Conservation (phyloP, 352 stramenopile genomes). For the Albugo laibachii region DNA sequence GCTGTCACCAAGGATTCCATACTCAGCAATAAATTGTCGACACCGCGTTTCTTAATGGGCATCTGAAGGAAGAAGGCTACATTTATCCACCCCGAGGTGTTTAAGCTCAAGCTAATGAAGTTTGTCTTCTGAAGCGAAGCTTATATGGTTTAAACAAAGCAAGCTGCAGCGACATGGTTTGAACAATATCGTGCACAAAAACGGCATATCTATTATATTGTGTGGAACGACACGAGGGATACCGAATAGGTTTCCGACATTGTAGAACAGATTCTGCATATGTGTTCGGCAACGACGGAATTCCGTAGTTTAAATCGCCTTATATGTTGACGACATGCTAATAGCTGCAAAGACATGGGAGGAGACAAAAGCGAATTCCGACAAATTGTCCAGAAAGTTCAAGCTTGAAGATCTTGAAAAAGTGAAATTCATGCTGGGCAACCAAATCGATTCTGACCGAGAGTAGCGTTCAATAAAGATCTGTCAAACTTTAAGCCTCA, state of each 20-base stretch:
- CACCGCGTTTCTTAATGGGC: conserved; percentile 5
- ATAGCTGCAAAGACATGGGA: neutral
- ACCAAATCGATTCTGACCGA: too few species aligned
- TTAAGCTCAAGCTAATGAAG: neutral
- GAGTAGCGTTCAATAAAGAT: too few species aligned
- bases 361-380: neutral
- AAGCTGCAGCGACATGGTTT: conserved; percentile 13
- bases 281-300: neutral
- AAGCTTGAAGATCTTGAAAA: too few species aligned
- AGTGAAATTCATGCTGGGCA: too few species aligned
- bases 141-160: conserved; percentile 19
- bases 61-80: conserved; percentile 4
- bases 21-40: conserved; percentile 9
- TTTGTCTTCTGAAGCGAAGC: neutral
- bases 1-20: conserved; percentile 2
- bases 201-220: conserved; percentile 4
- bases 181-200: conserved; percentile 10
- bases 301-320: neutral
- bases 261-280: neutral
- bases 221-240: too few species aligned
- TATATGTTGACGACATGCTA: neutral
- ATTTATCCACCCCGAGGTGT: conserved; percentile 4
- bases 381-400: neutral
- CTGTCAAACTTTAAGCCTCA: too few species aligned
- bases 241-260: conserved; percentile 4